phyloP scores from a whole-genome alignment of 176 grass and related monocot genomes.

The sorghum (Sorghum bicolor) region DNA sequence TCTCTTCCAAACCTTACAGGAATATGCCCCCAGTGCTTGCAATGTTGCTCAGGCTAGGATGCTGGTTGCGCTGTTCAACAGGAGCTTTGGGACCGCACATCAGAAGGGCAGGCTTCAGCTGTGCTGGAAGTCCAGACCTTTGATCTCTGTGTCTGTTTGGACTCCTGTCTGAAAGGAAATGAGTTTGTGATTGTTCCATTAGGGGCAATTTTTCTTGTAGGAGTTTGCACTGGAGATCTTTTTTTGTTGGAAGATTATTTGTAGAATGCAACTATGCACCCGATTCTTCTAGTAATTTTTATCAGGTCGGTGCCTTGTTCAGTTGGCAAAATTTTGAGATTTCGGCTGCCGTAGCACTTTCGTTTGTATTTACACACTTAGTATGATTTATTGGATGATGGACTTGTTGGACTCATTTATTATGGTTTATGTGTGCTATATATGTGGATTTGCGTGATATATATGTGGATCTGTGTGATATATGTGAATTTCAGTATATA shows the following conservation, averaged over 20 bases:
- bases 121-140: conserved; percentile 57
- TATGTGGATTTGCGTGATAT: too few species aligned
- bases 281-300: too few species aligned
- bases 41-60: conserved; percentile 57
- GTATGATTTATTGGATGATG: too few species aligned
- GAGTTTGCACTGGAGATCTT: neutral
- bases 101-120: conserved; percentile 44
- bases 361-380: too few species aligned
- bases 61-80: conserved; percentile 43
- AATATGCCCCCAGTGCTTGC: conserved; percentile 8
- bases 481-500: too few species aligned
- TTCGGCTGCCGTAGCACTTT: too few species aligned
- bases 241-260: neutral
- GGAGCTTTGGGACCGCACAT: conserved; percentile 35
- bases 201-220: neutral
- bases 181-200: neutral
- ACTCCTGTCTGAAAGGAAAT: conserved; percentile 2
- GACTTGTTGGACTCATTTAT: too few species aligned
- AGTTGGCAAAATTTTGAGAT: too few species aligned
- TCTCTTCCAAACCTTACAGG: neutral
- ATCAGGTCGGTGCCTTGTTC: too few species aligned
- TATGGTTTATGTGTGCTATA: too few species aligned
- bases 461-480: too few species aligned
- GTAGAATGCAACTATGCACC: neutral
- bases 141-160: conserved; percentile 48